Evolutionary conservation across 2,329 filamentous ascomycete species (phyloP).

Genomic region (Fusarium camptoceras): DNA sequence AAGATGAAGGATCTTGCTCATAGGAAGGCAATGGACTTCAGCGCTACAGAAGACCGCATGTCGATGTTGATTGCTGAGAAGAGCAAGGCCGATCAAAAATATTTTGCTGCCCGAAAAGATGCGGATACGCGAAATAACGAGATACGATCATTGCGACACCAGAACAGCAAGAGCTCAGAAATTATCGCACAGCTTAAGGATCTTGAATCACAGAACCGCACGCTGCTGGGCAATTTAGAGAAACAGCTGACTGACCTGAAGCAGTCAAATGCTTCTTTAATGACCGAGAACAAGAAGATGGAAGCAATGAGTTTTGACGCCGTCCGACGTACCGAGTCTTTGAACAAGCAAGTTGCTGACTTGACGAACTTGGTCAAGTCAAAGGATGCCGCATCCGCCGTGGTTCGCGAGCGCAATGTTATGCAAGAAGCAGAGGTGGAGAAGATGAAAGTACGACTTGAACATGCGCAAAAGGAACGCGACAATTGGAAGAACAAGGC

Average conservation of each 20-base stretch:
- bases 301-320: constrained; percentile 79
- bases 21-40: constrained; percentile 86
- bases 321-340: constrained; percentile 74
- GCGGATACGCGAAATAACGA: constrained; percentile 88
- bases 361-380: constrained; percentile 78
- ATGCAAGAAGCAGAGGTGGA: constrained; percentile 81
- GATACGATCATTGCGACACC: constrained; percentile 79
- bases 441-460: constrained; percentile 79
- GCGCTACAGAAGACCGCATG: constrained; percentile 81
- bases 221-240: constrained; percentile 84
- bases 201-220: constrained; percentile 80
- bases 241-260: constrained; percentile 89
- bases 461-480: constrained; percentile 83
- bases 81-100: constrained; percentile 96
- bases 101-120: constrained; percentile 94
- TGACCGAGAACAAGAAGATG: constrained; percentile 78
- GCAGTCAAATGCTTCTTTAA: constrained; percentile 78
- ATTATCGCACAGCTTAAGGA: constrained; percentile 96
- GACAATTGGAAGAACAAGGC: constrained; percentile 89
- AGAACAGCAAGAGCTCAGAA: constrained; percentile 91
- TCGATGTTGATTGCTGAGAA: constrained; percentile 84
- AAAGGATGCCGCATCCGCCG: constrained; percentile 74
- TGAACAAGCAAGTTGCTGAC: constrained; percentile 81
- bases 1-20: constrained; percentile 86
- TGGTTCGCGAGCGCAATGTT: constrained; percentile 67